Evolutionary conservation across 176 grass and related monocot genomes (phyloP), one percentile per base, ranked within the genome.

Genomic region (Alopecurus myosuroides): DNA sequence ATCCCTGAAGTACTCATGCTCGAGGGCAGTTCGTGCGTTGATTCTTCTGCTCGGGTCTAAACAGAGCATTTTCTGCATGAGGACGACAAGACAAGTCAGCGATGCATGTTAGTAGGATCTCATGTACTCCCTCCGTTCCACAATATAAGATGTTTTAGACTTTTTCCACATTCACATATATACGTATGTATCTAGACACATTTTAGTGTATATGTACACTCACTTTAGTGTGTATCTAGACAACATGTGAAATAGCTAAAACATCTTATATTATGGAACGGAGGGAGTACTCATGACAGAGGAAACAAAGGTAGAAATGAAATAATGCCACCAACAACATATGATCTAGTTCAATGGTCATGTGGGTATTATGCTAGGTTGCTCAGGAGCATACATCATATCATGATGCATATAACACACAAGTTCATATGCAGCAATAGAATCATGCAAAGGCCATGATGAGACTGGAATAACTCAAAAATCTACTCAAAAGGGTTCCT

Each of bases 1-100:
- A 66, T 90, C 93, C 82, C 84, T 85, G 76, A 95, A 95, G 85
- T 95, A 95, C n/a, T 92, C 83, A 1, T 95, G 93, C 68, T 86
- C 79, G 29, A 95, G 93, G 4, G 93, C 93, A 7, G 55, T 52
- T 14, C 79, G 87, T 66, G 93, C 93, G 0, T 61, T 85, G 85
- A 95, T 95, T 50, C 93, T 95, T 83, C 67, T 88, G 85, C 70
- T 95, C 44, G 93, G 93, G 48, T 95, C 90, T 53, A 95, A 88
- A 6, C 84, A 63, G 18, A 95, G 88, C 93, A 95, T 95, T 92
- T 80, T 95, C 93, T 95, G 87, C 89, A 84, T 18, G 15, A 51
- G 0, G 22, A 57, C 11, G 6, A 11, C 37, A 25, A 44, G 33
- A 70, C 14, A 46, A 45, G 31, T 84, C 18, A 87, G 75, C 19